Conservation (phyloP, 306 rosid species). For the Albizia julibrissin region DNA sequence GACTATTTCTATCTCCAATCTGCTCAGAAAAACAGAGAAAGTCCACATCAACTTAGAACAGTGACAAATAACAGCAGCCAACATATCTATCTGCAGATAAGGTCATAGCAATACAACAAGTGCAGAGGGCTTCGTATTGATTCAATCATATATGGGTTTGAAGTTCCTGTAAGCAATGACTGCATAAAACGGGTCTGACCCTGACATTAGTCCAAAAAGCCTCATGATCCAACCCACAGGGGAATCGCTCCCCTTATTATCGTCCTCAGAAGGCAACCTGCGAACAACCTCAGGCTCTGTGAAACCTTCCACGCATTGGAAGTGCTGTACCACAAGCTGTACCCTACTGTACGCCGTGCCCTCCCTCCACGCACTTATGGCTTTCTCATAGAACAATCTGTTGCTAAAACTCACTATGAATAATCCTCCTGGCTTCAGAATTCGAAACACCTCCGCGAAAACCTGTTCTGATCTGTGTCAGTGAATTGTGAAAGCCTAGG, state of each 20-base stretch:
- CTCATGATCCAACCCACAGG: constrained; percentile 55
- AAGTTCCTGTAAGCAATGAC: constrained; percentile 77
- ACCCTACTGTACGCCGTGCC: constrained; percentile 70
- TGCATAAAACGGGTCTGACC: constrained; percentile 77
- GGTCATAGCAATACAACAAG: background rate
- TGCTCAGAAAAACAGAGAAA: background rate
- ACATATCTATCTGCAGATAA: background rate
- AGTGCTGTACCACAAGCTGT: constrained; percentile 77
- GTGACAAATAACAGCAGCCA: background rate
- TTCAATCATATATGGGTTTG: constrained; percentile 54
- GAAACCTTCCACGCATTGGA: constrained; percentile 79
- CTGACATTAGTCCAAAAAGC: constrained; percentile 59
- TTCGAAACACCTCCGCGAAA: constrained; percentile 74
- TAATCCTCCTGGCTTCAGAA: constrained; percentile 82
- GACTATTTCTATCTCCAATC: background rate
- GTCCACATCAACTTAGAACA: background rate
- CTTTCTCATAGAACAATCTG: constrained; percentile 89
- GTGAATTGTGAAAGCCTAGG: background rate
- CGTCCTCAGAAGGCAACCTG: constrained; percentile 46
- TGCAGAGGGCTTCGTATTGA: constrained; percentile 1
- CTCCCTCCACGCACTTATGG: constrained; percentile 78
- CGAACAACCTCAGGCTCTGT: constrained; percentile 70
- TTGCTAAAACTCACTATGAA: constrained; percentile 89
- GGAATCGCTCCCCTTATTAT: constrained; percentile 42
- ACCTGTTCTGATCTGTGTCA: constrained; percentile 50